Conservation (phyloP, 805 yeast genomes). For the Pichia gijzeniarum region DNA sequence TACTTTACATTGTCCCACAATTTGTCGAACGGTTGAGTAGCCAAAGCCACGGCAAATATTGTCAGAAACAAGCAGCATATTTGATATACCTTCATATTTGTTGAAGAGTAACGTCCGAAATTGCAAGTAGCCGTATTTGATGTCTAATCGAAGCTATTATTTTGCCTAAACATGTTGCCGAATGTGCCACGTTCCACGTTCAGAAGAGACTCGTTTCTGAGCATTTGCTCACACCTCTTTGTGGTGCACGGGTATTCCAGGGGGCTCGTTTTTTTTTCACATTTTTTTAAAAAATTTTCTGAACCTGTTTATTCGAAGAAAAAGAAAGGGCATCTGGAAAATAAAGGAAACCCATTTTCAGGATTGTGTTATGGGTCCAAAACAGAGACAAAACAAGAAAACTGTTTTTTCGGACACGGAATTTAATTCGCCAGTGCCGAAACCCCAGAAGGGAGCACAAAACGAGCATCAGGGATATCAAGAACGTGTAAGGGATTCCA, state of each 20-base stretch:
- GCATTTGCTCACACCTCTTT: too few species aligned
- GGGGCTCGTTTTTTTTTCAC: not conserved
- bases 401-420: conserved; percentile 19
- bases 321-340: not conserved
- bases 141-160: too few species aligned
- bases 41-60: conserved; percentile 1
- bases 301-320: not conserved
- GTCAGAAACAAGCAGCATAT: not conserved
- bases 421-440: not conserved
- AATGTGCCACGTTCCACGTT: conserved; percentile 6
- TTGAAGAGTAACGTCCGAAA: too few species aligned
- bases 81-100: not conserved
- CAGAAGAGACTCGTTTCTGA: too few species aligned
- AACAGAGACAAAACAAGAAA: conserved; percentile 24
- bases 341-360: not conserved
- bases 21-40: conserved; percentile 14
- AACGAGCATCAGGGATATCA: not conserved
- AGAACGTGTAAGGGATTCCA: conserved; percentile 1
- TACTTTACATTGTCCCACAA: conserved; percentile 54
- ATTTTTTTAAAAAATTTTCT: not conserved
- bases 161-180: too few species aligned
- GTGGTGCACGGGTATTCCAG: not conserved
- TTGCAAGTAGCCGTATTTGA: too few species aligned
- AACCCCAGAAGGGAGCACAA: not conserved
- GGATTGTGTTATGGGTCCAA: conserved; percentile 1